Evolutionary conservation across 352 stramenopile genomes (phyloP), one percentile per base, ranked within the genome.

Genomic region (Thalassiosira tumida): DNA sequence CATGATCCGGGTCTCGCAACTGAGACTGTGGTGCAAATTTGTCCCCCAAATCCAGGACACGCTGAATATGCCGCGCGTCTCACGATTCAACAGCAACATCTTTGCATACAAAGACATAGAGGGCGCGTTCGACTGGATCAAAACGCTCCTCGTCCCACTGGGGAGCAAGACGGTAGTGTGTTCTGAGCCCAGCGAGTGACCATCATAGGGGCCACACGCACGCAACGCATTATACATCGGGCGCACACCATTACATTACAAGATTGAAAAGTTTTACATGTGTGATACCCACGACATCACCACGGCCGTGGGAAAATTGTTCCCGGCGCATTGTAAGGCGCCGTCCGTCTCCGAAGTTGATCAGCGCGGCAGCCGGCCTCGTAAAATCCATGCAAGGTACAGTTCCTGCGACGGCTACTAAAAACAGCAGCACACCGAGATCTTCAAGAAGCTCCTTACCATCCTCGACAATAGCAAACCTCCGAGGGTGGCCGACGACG

Each of bases 1-100:
- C 41, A 86, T 91, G 38, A 80, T 89, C 70, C 31, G 62, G 24
- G 51, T 87, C 2, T 93, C 62, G 41, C 62, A 51, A 3, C 24
- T 88, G 2, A 69, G 81, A 62, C 24, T 87, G 17, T 89, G 78
- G 67, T 35, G 81, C 31, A 1, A 81, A 13, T 24, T 88, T 0
- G 59, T 65, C 35, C 29, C 38, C 1, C 78, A 91, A 50, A 54
- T 62, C 0, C 31, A 69, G 17, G 31, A 51, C 21, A 59, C 62
- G 0, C 29, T 84, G 0, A 91, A 91, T 29, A 69, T 88, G 24
- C 33, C 86, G 33, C 26, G 79, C 1, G 21, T n/a, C 13, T 87
- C 70, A 31, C 4, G 78, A 15, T 33, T 84, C 3, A 41, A 91
- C 67, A 65, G 54, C 1, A 24, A 47, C 0, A 41, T 84, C 13